Evolutionary conservation across 2,329 filamentous ascomycete genomes (phyloP), one percentile per base, ranked within the genome.

Genomic region (Clonostachys rosea): DNA sequence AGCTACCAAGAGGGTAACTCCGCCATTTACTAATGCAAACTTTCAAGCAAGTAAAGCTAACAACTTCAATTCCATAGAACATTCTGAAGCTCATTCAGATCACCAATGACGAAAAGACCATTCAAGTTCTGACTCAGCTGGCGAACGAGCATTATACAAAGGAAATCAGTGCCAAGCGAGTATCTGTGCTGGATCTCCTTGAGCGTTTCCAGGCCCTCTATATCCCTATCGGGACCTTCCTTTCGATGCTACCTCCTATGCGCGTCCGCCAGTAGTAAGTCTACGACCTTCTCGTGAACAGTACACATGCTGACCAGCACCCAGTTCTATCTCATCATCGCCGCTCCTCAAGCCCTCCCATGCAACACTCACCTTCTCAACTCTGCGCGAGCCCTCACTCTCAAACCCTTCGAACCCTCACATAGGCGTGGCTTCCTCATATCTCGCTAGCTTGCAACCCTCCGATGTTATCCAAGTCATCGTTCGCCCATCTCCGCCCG

Each of bases 201-300:
- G 79, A 84, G 54, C 70, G 74, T 13, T 78, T 18, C 37, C 70
- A 75, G 0, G 59, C 65, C 0, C 70, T 83, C 18, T 59, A 73
- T 2, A 62, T 87, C 0, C 69, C 82, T 0, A 70, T 88, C 17
- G 72, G 73, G 3, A 67, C 75, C 9, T 88, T 83, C 62, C 66
- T 89, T 6, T 68, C 73, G 12, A 79, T 86, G 69, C 74, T 86
- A 2, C 81, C 82, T 1, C 79, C 84, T 0, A 84, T 89, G 76
- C 55, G 64, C 2, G 52, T 59, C 2, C 56, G 66, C 1, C 64
- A 67, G 48, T 69, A 68, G 49, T 54, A 48, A 44, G 51, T 52
- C 12, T 6, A n/a, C 34, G 18, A 16, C 16, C 17, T 42, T 5
- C 16, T 41, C 18, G 17, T 33, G 6, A 14, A 14, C 6, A 30